These are phyloP conservation scores for Didymella keratinophila DNA, from an alignment of 2,329 filamentous ascomycete species.

Conservation along the genomic window DNA sequence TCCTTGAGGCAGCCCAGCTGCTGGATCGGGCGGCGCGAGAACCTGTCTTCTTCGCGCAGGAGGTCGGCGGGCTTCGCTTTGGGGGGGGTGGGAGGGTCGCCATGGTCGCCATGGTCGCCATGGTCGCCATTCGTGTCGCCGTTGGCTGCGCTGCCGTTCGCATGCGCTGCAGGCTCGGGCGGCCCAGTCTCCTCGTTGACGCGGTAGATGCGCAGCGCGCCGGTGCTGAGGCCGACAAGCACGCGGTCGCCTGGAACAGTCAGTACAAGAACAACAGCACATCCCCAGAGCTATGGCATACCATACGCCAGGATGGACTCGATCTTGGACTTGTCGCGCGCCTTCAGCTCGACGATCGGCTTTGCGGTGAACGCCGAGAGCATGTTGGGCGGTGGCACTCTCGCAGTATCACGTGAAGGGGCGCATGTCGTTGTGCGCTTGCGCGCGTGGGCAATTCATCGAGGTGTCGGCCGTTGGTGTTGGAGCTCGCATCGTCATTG, in stretches of 20 bases:
- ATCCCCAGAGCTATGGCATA: conserved; percentile 52
- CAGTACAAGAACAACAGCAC: too few relatives aligned
- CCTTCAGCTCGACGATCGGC: conserved; percentile 95
- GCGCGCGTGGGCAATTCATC: conserved; percentile 13
- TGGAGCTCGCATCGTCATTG: conserved; percentile 36
- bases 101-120: too few relatives aligned
- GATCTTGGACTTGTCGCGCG: conserved; percentile 95
- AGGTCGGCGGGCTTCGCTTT: conserved; percentile 71
- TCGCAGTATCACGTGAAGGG: conserved; percentile 25
- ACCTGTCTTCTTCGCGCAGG: conserved; percentile 90
- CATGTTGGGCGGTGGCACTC: conserved; percentile 62
- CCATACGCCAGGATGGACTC: conserved; percentile 93
- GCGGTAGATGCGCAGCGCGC: conserved; percentile 87
- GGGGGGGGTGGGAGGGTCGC: background rate
- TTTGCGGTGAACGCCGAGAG: conserved; percentile 97
- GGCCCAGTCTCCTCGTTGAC: conserved; percentile 70
- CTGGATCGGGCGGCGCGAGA: conserved; percentile 87
- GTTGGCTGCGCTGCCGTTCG: background rate
- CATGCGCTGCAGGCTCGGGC: too few relatives aligned
- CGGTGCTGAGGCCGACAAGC: conserved; percentile 89
- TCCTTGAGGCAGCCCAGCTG: conserved; percentile 97
- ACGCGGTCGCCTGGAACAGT: conserved; percentile 76
- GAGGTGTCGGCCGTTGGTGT: conserved; percentile 18
- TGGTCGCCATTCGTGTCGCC: too few relatives aligned
- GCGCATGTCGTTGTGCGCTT: conserved; percentile 29